Base-by-base conservation (phyloP, 352 stramenopile genomes). In the Globisporangium solare region DNA sequence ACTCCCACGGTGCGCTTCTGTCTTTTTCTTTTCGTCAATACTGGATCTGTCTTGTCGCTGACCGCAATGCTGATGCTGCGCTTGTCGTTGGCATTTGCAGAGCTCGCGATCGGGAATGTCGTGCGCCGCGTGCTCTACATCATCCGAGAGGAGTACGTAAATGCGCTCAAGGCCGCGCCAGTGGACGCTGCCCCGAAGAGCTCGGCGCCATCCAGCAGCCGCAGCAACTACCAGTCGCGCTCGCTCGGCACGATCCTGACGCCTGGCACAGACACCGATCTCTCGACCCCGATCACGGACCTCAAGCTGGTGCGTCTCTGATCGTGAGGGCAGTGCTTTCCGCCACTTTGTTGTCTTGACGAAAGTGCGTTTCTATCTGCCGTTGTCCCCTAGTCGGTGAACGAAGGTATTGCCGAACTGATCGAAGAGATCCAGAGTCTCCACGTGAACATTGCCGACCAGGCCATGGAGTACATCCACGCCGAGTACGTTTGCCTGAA, bases 401-500 rank as follows among this genome's bases (percentile, higher is more conserved):
- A 98, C 81, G 95, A 99, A 68, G 93, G 89, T 12, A 97, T 98
- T 56, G 74, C 87, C 11, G 94, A 98, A 72, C 88, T 98, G 13
- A 92, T 97, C 22, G 83, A 94, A 20, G 96, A 98, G 63, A 88
- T 99, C 52, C 93, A 99, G 68, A 97, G 94, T 61, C 71, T 98
- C 35, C 88, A 97, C 70, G 93, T 97, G 46, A 98, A 96, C 55
- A 98, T 99, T 67, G 94, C 96, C 47, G 93, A 98, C 51, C 94
- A 98, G 63, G 92, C 92, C 18, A 92, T 92, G 67, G 92, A 97
- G 60, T 97, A 98, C 70, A 98, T 99, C 66, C 96, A 98, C 74
- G 86, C 93, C 20, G 91, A 97, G 84, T 94, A 79, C 61, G 80
- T 78, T 15, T 1, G 35, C 24, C 4, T 31, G 5, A 50, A 12